These are phyloP conservation scores for Gonapodya sp. DNA, from an alignment of 192 early-diverging fungal genomes.

Conservation along the genomic window DNA sequence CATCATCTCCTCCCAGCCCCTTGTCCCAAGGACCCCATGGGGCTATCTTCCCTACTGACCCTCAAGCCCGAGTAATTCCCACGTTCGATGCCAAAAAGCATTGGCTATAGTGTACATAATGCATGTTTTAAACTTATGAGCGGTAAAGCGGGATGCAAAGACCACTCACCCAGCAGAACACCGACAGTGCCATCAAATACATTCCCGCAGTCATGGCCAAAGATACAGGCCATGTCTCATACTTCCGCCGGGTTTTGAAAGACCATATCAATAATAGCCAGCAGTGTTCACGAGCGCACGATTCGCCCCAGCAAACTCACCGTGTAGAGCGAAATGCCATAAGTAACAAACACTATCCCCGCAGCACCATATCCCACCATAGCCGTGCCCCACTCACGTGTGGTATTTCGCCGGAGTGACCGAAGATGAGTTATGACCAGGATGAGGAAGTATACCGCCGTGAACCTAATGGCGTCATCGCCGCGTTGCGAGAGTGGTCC, in stretches of 20 bases:
- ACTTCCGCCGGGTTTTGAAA: not conserved
- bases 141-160: not conserved
- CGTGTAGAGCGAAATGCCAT: not conserved
- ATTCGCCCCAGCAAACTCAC: not conserved
- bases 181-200: conserved; percentile 2
- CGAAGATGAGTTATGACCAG: not conserved
- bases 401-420: not conserved
- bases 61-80: not conserved
- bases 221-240: not conserved
- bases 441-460: not conserved
- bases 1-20: no score
- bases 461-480: not conserved
- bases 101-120: not conserved
- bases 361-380: not conserved
- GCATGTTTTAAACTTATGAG: not conserved
- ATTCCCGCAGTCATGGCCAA: not conserved
- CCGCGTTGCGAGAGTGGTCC: no score
- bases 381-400: not conserved
- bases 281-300: not conserved
- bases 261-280: not conserved
- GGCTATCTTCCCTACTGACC: not conserved
- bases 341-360: conserved; percentile 5
- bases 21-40: no score
- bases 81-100: not conserved
- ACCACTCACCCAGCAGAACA: not conserved